Evolutionary conservation across 768 basidiomycete species (phyloP), one percentile per base, ranked within the genome.

Genomic region (Pisolithus microcarpus): DNA sequence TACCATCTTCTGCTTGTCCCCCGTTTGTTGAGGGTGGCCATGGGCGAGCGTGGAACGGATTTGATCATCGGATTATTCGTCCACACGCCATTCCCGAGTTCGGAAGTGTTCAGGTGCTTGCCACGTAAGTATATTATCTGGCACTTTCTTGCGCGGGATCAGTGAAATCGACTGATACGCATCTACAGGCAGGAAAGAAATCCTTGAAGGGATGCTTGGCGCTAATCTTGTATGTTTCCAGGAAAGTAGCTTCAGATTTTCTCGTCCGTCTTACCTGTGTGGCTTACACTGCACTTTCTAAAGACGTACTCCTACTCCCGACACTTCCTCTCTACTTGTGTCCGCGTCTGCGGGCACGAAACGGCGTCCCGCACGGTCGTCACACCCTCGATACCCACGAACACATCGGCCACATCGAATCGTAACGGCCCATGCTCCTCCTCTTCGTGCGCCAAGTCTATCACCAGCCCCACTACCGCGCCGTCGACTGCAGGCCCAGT

Each of bases 181-280:
- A 7, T 9, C 7, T 16, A 15, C 52, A 82, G 84, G 84, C 45
- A 82, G 95, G 43, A 89, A 87, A 60, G 93, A 97, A 70, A 90
- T 98, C 53, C 77, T 99, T 23, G 92, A 97, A 56, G 96, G 95
- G 36, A 96, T 99, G 91, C 85, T 98, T 42, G 93, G 94, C 28
- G 92, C 95, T 45, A 93, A 96, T 70, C 78, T 96, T 31, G 83
- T 97, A 45, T 94, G 91, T 68, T 98, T 99, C 88, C 90, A 91
- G 72, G 79, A 75, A 49, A 26, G 70, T 61, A n/a, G n/a, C n/a
- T n/a, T n/a, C n/a, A n/a, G n/a, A 16, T 49, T 19, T n/a, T 30
- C 11, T 34, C 18, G 51, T 18, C 15, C 30, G 16, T 37, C 9
- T 46, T 39, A 47, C 30, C 48, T 18, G 26, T 30, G 46, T 39